Evolutionary conservation across 148 eudicot genomes (phyloP).

Genomic region (Arctostaphylos glauca): DNA sequence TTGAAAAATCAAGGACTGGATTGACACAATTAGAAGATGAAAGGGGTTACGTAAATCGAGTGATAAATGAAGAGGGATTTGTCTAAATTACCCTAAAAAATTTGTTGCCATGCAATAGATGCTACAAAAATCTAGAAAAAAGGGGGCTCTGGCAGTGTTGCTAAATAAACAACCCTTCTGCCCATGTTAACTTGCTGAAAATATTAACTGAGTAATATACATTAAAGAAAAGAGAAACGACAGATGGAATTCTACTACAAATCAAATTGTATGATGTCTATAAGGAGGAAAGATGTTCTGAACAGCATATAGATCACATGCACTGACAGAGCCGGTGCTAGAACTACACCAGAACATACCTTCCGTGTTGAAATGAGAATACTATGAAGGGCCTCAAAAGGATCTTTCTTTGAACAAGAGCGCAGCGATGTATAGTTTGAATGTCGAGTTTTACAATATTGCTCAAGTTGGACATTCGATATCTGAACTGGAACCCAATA

Average conservation of each 20-base stretch:
- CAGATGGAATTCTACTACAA: neutral
- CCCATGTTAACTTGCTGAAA: neutral
- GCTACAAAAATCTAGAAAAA: neutral
- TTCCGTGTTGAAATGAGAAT: slow-evolving; percentile 43
- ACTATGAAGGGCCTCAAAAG: slow-evolving; percentile 44
- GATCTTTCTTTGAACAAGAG: slow-evolving; percentile 37
- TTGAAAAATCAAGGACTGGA: too few species aligned
- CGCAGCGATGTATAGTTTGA: slow-evolving; percentile 45
- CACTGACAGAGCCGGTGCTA: neutral
- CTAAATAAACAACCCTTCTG: too few species aligned
- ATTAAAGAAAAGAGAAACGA: neutral
- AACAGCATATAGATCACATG: slow-evolving; percentile 12
- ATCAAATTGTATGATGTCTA: neutral
- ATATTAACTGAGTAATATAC: neutral
- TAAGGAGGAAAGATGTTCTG: neutral
- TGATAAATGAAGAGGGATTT: too few species aligned
- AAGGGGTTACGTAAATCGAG: too few species aligned
- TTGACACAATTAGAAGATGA: too few species aligned
- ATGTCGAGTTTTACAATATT: slow-evolving; percentile 61
- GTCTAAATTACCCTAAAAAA: neutral
- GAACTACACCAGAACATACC: slow-evolving; percentile 38
- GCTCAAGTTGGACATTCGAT: slow-evolving; percentile 85
- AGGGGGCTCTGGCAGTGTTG: neutral
- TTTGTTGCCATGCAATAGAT: neutral
- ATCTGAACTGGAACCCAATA: slow-evolving; percentile 76